Percentiles rank a stretch among this genome's conserved stretches.
Evolutionary conservation across 371 early-diverging fungal species (phyloP).

Genomic region (Zychaea mexicana): DNA sequence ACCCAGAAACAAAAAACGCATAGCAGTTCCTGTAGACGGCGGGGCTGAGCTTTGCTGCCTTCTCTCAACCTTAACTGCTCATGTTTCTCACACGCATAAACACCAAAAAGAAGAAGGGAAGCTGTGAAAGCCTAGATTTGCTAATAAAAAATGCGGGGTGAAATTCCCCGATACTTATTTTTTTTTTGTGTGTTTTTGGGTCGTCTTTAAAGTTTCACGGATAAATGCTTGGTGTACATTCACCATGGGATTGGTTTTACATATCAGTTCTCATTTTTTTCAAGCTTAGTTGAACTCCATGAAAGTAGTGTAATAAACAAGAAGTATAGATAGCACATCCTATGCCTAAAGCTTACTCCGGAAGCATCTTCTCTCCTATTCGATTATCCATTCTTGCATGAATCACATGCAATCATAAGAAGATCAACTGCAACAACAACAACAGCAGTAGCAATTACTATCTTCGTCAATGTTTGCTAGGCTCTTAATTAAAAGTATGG

Average conservation of each 20-base stretch:
- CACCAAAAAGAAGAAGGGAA: background rate
- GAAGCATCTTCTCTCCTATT: background rate
- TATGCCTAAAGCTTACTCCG: conserved; percentile 3
- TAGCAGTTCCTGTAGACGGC: too few relatives aligned
- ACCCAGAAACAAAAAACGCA: too few relatives aligned
- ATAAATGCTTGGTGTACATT: too few relatives aligned
- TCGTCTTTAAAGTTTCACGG: too few relatives aligned
- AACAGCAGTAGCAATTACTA: background rate
- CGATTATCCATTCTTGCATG: background rate
- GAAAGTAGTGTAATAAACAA: too few relatives aligned
- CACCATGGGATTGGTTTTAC: too few relatives aligned
- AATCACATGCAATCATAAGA: conserved; percentile 3
- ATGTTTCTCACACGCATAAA: background rate
- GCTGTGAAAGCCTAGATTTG: background rate
- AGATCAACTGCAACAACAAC: background rate
- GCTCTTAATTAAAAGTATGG: too few relatives aligned
- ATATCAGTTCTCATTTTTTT: too few relatives aligned
- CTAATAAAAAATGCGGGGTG: background rate
- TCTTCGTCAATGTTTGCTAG: too few relatives aligned
- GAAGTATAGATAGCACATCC: background rate
- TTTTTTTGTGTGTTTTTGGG: background rate
- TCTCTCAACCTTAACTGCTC: background rate
- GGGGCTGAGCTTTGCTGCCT: background rate
- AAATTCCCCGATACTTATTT: background rate
- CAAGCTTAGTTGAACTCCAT: too few relatives aligned